Evolutionary conservation across 1,284 basidiomycete genomes (phyloP), one percentile per base, ranked within the genome.

Genomic region (Caloboletus firmus): DNA sequence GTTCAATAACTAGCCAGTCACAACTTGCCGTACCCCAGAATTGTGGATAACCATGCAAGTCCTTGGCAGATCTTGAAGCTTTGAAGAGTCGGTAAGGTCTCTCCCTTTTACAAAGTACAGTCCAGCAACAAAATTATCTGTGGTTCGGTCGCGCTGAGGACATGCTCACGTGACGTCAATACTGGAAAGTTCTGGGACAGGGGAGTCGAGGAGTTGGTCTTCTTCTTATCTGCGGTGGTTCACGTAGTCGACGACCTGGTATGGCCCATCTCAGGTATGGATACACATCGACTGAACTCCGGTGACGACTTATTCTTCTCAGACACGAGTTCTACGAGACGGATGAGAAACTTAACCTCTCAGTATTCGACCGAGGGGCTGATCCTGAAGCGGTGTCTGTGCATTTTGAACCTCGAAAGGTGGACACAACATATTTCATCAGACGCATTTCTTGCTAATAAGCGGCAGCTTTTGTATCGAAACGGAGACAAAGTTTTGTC

Each of bases 311-410:
- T 13, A 50, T 35, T 36, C 22, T 49, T 34, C 34, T 54, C 39
- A 93, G 92, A 70, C 84, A 94, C 74, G 91, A 93, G 70, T 95
- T 89, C 72, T 95, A 94, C 72, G 92, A 95, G 72, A 88, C 85
- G 3, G 87, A 92, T 57, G 84, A 89, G 51, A 79, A 74, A 58
- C 68, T 94, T 54, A 91, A 79, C 12, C 68, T 94, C 62, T 86
- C 88, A 49, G 74, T 95, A 62, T 94, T 93, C 66, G 84, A 94
- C 73, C 84, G 85, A 64, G 85, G 84, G 57, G 89, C 83, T 31
- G 83, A 90, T 68, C 81, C 87, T 15, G 76, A 75, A 17, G 68
- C 80, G 58, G 84, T 93, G 49, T 74, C 76, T 12, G 72, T 95
- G 58, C 69, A 76, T 39, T 87, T 93, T 59, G 80, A 83, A 53